These are phyloP conservation scores for Hortiboletus campestris DNA, from an alignment of 768 basidiomycete species.

Conservation along the genomic window DNA sequence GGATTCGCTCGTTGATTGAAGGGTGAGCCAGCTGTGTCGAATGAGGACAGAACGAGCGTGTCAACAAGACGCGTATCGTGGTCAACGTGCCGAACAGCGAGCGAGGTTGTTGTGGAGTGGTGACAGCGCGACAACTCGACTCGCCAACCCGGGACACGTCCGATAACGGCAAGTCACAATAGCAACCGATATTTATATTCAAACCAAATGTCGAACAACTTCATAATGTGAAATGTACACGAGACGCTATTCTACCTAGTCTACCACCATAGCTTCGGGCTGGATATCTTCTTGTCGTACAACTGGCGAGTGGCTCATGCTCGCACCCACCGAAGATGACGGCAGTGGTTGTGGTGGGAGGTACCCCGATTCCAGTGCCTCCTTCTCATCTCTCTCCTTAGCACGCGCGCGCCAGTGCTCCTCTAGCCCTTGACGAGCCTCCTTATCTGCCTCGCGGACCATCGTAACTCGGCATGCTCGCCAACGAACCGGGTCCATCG, in stretches of 20 bases:
- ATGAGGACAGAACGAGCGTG: background rate
- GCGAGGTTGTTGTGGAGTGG: slow-evolving; percentile 6
- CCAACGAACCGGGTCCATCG: slow-evolving; percentile 66
- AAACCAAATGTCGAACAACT: background rate
- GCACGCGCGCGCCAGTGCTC: slow-evolving; percentile 36
- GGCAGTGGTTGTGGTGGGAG: slow-evolving; percentile 12
- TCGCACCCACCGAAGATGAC: background rate
- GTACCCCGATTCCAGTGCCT: slow-evolving; percentile 11
- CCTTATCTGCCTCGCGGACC: slow-evolving; percentile 60
- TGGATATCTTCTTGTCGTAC: slow-evolving; percentile 5
- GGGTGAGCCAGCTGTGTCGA: slow-evolving; percentile 3
- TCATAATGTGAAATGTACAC: background rate
- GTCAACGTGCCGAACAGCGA: slow-evolving; percentile 16
- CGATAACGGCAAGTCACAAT: slow-evolving; percentile 26
- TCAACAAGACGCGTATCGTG: slow-evolving; percentile 2
- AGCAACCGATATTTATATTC: slow-evolving; percentile 15
- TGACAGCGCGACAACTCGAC: slow-evolving; percentile 3
- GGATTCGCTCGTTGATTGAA: slow-evolving; percentile 5
- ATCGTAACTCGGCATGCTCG: slow-evolving; percentile 51
- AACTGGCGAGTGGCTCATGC: background rate
- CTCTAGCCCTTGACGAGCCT: slow-evolving; percentile 44
- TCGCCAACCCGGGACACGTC: background rate
- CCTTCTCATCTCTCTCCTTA: slow-evolving; percentile 28
- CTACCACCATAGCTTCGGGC: slow-evolving; percentile 19
- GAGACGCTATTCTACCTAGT: background rate